Evolutionary conservation across 2,329 filamentous ascomycete species (phyloP).

Genomic region (Knufia petricola): DNA sequence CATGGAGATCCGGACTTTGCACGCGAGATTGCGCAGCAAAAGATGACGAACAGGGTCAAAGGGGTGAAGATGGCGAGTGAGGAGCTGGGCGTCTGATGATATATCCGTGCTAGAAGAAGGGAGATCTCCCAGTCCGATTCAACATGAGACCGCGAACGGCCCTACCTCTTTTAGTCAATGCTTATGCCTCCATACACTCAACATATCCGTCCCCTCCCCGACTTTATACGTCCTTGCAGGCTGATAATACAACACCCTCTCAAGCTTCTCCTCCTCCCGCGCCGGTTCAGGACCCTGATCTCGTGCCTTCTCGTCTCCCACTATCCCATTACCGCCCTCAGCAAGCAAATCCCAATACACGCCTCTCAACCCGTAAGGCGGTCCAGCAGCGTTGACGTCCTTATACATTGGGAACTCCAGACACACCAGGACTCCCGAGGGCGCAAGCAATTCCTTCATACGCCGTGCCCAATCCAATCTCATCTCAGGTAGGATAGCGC

Average conservation of each 20-base stretch:
- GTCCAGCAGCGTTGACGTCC: slow-evolving; percentile 27
- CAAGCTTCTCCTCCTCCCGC: slow-evolving; percentile 18
- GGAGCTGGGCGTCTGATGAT: no score
- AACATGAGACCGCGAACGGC: no score
- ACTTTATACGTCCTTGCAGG: slow-evolving; percentile 28
- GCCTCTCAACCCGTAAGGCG: slow-evolving; percentile 32
- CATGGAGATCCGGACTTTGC: no score
- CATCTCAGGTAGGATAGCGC: slow-evolving; percentile 47
- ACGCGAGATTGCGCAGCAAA: no score
- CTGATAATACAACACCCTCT: slow-evolving; percentile 26
- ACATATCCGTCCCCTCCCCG: slow-evolving; percentile 29
- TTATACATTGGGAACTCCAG: slow-evolving; percentile 36
- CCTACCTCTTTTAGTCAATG: neutral
- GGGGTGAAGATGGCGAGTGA: no score
- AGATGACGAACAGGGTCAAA: no score
- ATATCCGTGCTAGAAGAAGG: no score
- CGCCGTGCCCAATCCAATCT: slow-evolving; percentile 47
- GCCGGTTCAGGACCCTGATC: slow-evolving; percentile 10
- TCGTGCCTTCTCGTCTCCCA: neutral
- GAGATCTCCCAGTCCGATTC: no score
- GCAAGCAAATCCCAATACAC: slow-evolving; percentile 30
- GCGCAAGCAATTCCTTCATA: slow-evolving; percentile 42
- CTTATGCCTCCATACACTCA: slow-evolving; percentile 25
- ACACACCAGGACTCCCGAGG: slow-evolving; percentile 47
- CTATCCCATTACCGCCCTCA: slow-evolving; percentile 24